Evolutionary conservation across 2,329 filamentous ascomycete genomes (phyloP).

Genomic region (Trichoderma atroviride): DNA sequence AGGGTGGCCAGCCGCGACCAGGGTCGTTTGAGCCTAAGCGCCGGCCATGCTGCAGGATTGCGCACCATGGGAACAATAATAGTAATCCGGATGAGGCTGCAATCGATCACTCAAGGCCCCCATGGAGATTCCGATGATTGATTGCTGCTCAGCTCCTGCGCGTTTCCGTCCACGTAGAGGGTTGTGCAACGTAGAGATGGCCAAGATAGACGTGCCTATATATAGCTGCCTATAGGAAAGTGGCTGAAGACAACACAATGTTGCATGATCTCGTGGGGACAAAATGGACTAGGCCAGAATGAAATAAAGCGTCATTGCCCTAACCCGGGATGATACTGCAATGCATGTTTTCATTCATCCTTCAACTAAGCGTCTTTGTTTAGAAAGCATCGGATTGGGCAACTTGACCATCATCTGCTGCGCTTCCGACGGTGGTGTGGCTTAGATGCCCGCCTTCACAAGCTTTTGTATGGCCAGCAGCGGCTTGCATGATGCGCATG

Average conservation of each 20-base stretch:
- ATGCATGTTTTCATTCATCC: background rate
- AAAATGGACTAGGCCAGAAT: background rate
- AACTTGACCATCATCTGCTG: background rate
- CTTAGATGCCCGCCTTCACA: conserved; percentile 1
- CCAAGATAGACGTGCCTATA: background rate
- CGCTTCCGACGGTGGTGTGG: conserved; percentile 5
- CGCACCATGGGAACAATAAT: background rate
- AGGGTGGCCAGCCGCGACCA: conserved; percentile 14
- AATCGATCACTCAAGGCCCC: background rate
- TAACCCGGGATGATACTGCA: background rate
- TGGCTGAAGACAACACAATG: background rate
- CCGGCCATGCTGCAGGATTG: conserved; percentile 8
- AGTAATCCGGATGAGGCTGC: background rate
- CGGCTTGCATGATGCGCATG: background rate
- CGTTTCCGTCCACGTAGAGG: background rate
- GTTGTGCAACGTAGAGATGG: background rate
- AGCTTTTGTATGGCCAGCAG: conserved; percentile 12
- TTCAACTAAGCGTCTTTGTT: background rate
- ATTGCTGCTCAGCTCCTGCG: conserved; percentile 1
- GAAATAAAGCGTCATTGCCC: background rate
- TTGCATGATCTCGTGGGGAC: conserved; percentile 7
- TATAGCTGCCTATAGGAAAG: background rate
- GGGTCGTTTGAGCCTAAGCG: conserved; percentile 17
- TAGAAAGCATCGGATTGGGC: background rate
- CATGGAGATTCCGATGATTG: background rate